Conservation (phyloP, 2,329 filamentous ascomycete genomes). For the Aureobasidium mangrovei region DNA sequence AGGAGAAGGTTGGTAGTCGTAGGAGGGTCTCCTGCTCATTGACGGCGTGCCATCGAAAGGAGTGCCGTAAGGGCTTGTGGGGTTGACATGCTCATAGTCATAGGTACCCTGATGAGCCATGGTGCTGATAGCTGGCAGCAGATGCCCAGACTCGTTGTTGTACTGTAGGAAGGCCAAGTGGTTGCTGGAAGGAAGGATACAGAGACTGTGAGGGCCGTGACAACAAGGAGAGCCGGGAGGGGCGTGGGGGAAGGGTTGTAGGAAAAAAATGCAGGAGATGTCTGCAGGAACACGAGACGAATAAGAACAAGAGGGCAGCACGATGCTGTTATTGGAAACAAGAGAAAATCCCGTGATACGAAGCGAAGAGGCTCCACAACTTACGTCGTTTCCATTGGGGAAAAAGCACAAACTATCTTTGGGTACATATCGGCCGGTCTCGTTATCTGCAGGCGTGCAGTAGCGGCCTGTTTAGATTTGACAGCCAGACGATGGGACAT, state of each 20-base stretch:
- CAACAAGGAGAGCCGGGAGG: neutral
- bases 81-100: constrained; percentile 11
- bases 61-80: constrained; percentile 10
- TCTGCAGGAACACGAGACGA: constrained; percentile 12
- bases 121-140: constrained; percentile 9
- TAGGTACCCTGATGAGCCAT: constrained; percentile 12
- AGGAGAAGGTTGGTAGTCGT: constrained; percentile 12
- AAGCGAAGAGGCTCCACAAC: constrained; percentile 14
- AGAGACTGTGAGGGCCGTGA: constrained; percentile 4
- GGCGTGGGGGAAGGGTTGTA: neutral
- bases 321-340: constrained; percentile 15
- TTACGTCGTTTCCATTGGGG: constrained; percentile 15
- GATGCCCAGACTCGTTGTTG: constrained; percentile 4
- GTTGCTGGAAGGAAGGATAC: neutral
- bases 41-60: constrained; percentile 13
- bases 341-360: constrained; percentile 14
- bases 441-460: constrained; percentile 13
- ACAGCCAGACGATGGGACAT: constrained; percentile 11
- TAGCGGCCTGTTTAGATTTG: constrained; percentile 14
- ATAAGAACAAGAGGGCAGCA: constrained; percentile 11
- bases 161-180: neutral
- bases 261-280: constrained; percentile 12
- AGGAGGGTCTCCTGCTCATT: constrained; percentile 11
- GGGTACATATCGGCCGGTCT: constrained; percentile 13
- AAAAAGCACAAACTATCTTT: constrained; percentile 15